These are phyloP conservation scores for Macrotyloma uniflorum DNA, from an alignment of 306 rosid species.

Conservation along the genomic window DNA sequence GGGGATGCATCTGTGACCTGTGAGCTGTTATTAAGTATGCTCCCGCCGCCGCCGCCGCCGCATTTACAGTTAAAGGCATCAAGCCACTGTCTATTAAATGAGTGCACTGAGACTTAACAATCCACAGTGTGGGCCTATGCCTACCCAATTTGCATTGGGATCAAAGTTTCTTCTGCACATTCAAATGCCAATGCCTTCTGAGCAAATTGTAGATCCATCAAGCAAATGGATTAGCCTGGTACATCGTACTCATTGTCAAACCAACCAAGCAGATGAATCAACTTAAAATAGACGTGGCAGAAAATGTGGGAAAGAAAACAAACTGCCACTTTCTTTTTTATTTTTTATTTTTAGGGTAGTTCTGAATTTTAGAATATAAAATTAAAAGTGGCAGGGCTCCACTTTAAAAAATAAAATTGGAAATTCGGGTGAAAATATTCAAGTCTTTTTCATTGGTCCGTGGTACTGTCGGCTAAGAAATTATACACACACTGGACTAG, in stretches of 20 bases:
- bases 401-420: background rate
- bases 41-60: conserved; percentile 45
- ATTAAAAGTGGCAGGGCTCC: conserved; percentile 26
- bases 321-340: background rate
- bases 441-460: conserved; percentile 38
- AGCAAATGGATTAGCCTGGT: conserved; percentile 16
- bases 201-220: conserved; percentile 30
- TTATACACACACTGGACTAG: conserved; percentile 43
- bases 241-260: conserved; percentile 32
- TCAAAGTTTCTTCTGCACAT: conserved; percentile 16
- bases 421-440: conserved; percentile 36
- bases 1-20: conserved; percentile 23
- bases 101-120: conserved; percentile 37
- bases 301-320: conserved; percentile 6
- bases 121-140: conserved; percentile 43
- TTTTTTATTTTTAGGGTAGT: background rate
- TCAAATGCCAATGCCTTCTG: conserved; percentile 32
- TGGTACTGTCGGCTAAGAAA: conserved; percentile 39
- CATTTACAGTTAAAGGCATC: conserved; percentile 41
- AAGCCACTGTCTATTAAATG: conserved; percentile 19
- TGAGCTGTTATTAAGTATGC: conserved; percentile 32
- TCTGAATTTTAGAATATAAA: background rate
- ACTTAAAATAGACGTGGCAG: background rate
- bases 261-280: conserved; percentile 30
- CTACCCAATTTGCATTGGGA: conserved; percentile 20